Percentiles rank a stretch among this genome's conserved stretches.
phyloP scores from a whole-genome alignment of 495 filamentous ascomycete species.

The Pyrenopolyporus hunteri region DNA sequence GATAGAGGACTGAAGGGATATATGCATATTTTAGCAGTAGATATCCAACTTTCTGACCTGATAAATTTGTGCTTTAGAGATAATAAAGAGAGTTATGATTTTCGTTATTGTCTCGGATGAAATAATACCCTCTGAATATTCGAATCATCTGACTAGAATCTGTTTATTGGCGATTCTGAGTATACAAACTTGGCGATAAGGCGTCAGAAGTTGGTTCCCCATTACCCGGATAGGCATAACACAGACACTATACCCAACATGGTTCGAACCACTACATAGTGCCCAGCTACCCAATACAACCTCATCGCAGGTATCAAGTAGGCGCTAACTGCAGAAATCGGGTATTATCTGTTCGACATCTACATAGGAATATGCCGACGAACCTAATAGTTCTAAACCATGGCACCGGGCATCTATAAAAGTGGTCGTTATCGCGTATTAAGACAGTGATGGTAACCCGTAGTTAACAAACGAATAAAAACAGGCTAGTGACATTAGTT shows the following conservation, averaged over 20 bases:
- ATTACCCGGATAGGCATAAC: not conserved
- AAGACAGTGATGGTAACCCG: not conserved
- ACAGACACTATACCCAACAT: not conserved
- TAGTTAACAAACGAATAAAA: not conserved
- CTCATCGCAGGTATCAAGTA: constrained; percentile 1
- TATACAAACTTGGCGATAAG: no score
- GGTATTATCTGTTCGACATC: constrained; percentile 19
- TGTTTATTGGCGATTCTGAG: no score
- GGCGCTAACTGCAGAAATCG: constrained; percentile 5
- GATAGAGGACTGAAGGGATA: no score
- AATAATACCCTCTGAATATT: no score
- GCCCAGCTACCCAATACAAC: not conserved
- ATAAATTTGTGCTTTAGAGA: no score
- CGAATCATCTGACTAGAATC: no score
- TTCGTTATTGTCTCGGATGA: no score
- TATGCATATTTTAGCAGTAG: no score
- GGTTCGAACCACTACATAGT: not conserved
- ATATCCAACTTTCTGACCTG: no score
- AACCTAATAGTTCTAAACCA: not conserved
- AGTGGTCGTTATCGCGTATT: not conserved
- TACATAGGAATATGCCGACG: not conserved
- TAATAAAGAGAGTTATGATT: no score
- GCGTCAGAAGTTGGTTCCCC: no score
- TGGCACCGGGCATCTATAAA: not conserved
- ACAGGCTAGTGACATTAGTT: not conserved